phyloP scores from a whole-genome alignment of 164 flowering plant genomes.

The Santalum album region DNA sequence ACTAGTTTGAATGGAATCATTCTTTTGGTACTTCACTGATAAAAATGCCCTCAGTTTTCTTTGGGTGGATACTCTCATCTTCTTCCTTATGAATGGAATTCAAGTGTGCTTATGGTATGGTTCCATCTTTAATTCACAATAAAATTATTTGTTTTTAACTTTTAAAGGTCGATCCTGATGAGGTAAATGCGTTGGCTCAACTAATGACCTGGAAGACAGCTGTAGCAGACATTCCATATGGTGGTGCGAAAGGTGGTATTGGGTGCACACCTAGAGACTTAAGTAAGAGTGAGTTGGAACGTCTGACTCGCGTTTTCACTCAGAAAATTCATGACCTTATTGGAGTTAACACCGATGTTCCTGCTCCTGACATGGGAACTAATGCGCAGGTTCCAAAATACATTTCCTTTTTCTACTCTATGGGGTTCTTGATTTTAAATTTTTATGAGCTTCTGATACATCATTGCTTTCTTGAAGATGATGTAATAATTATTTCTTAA shows the following conservation, averaged over 20 bases:
- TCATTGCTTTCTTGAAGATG: not conserved
- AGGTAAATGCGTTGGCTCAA: slow-evolving; percentile 81
- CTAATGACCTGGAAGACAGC: slow-evolving; percentile 91
- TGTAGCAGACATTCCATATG: slow-evolving; percentile 70
- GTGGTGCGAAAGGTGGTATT: slow-evolving; percentile 85
- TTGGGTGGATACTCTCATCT: no score
- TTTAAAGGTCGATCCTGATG: slow-evolving; percentile 77
- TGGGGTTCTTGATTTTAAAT: no score
- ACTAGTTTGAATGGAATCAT: no score
- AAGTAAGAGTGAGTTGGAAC: slow-evolving; percentile 55
- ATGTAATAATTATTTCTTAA: no score
- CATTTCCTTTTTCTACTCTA: no score
- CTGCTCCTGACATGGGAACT: slow-evolving; percentile 88
- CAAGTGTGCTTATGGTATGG: no score
- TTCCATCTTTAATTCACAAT: no score
- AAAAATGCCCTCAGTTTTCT: no score
- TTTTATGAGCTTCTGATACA: no score
- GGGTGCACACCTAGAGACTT: slow-evolving; percentile 66
- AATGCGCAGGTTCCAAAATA: slow-evolving; percentile 64
- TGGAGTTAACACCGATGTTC: slow-evolving; percentile 70
- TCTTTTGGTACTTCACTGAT: no score
- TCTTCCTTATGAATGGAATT: no score
- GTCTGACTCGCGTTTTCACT: slow-evolving; percentile 79
- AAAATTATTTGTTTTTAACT: no score
- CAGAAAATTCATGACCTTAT: slow-evolving; percentile 83